Conservation (phyloP, 768 basidiomycete species). For the Termitomyces sp. region DNA sequence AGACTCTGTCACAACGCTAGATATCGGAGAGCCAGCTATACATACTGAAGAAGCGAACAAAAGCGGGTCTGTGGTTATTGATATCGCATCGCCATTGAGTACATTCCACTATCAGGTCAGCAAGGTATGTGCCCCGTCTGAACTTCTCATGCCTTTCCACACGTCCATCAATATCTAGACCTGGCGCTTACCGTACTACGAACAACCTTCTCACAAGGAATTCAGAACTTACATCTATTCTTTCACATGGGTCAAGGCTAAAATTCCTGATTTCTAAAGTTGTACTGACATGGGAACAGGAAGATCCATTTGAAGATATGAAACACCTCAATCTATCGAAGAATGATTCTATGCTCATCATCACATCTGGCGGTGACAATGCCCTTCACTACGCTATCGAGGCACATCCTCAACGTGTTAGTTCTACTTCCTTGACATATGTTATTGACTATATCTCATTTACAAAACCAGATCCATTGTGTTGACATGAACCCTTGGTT, state of each 20-base stretch:
- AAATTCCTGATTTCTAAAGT: not conserved
- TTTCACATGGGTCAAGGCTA: conserved; percentile 47
- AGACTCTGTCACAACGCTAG: conserved; percentile 32
- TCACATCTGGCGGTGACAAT: conserved; percentile 78
- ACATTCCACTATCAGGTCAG: conserved; percentile 59
- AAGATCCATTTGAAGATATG: conserved; percentile 75
- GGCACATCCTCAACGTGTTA: conserved; percentile 48
- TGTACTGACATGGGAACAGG: conserved; percentile 26
- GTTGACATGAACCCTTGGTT: conserved; percentile 71
- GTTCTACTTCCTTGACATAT: conserved; percentile 7
- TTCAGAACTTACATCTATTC: conserved; percentile 60
- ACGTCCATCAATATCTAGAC: conserved; percentile 24
- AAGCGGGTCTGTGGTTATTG: conserved; percentile 25
- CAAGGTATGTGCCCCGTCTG: conserved; percentile 25
- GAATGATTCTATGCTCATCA: conserved; percentile 65
- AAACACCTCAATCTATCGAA: conserved; percentile 48
- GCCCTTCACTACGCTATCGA: conserved; percentile 72
- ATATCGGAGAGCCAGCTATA: conserved; percentile 33
- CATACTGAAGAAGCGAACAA: conserved; percentile 19
- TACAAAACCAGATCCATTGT: conserved; percentile 44
- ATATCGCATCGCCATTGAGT: conserved; percentile 48
- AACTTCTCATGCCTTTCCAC: not conserved
- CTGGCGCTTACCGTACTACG: conserved; percentile 69
- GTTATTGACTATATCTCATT: not conserved
- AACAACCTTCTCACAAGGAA: conserved; percentile 62